Conservation (phyloP, 192 early-diverging fungal species). For the Coemansia brasiliensis region DNA sequence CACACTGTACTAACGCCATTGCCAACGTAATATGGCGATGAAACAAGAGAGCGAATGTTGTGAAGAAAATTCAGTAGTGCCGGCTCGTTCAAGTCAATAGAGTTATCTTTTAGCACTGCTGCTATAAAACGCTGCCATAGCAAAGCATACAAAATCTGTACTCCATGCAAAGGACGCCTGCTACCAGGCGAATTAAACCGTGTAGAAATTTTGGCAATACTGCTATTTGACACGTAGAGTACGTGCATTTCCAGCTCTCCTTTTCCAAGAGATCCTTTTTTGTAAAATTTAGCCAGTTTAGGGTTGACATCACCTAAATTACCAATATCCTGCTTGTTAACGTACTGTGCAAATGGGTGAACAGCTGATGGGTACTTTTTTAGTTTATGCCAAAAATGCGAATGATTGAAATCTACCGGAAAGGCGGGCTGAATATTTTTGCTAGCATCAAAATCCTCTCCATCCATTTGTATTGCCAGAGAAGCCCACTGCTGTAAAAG, state of each 20-base stretch:
- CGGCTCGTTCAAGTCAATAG: background rate
- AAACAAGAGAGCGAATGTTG: slow-evolving; percentile 12
- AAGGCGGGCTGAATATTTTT: slow-evolving; percentile 3
- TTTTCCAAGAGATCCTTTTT: slow-evolving; percentile 1
- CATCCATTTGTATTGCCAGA: slow-evolving; percentile 1
- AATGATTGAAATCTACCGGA: slow-evolving; percentile 19
- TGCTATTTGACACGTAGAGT: slow-evolving; percentile 10
- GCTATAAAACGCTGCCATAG: slow-evolving; percentile 27
- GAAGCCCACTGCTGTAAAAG: slow-evolving; percentile 25
- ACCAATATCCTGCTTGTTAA: slow-evolving; percentile 5
- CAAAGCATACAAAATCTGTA: slow-evolving; percentile 28
- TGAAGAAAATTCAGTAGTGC: slow-evolving; percentile 26
- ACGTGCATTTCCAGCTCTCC: slow-evolving; percentile 8
- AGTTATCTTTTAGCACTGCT: background rate
- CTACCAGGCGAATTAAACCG: slow-evolving; percentile 1
- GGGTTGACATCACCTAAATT: background rate
- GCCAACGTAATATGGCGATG: slow-evolving; percentile 27
- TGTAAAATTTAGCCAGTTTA: background rate
- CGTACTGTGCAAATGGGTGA: slow-evolving; percentile 17
- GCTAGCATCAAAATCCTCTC: background rate
- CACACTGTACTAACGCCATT: slow-evolving; percentile 24
- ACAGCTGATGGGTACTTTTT: background rate
- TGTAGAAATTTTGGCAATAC: slow-evolving; percentile 9
- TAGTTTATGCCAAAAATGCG: slow-evolving; percentile 14
- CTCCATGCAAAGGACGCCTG: slow-evolving; percentile 12